Percentiles rank a stretch among this genome's conserved stretches.
Evolutionary conservation across 1,284 basidiomycete species (phyloP).

Genomic region (Chiua sp.): DNA sequence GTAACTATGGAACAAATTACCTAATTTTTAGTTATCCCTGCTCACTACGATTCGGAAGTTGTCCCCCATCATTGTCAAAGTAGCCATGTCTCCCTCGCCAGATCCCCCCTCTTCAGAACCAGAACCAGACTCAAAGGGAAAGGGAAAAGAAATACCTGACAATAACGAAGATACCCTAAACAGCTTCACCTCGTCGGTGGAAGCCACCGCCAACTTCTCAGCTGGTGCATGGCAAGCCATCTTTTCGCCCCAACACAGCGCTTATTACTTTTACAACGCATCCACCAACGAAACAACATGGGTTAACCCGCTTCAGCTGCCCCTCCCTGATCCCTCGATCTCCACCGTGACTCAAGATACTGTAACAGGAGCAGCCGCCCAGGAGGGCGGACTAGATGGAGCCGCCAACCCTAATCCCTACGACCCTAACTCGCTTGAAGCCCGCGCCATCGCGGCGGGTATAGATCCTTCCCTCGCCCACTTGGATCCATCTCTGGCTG

Average conservation of each 20-base stretch:
- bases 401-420: slow-evolving; percentile 20
- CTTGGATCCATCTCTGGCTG: slow-evolving; percentile 72
- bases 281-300: slow-evolving; percentile 86
- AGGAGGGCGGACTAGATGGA: slow-evolving; percentile 3
- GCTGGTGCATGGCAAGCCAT: slow-evolving; percentile 81
- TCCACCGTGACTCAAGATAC: slow-evolving; percentile 13
- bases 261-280: slow-evolving; percentile 90
- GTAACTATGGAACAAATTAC: neutral
- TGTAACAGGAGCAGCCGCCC: neutral
- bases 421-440: slow-evolving; percentile 53
- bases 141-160: slow-evolving; percentile 5
- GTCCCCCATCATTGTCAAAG: neutral
- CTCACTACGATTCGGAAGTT: neutral
- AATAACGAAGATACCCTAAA: slow-evolving; percentile 2
- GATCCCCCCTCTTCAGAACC: slow-evolving; percentile 5
- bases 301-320: slow-evolving; percentile 76
- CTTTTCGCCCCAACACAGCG: slow-evolving; percentile 79
- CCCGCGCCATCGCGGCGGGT: slow-evolving; percentile 72
- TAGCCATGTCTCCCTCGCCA: slow-evolving; percentile 15
- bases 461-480: slow-evolving; percentile 87
- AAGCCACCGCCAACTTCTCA: slow-evolving; percentile 20
- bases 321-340: slow-evolving; percentile 30
- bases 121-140: slow-evolving; percentile 1
- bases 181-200: slow-evolving; percentile 12
- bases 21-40: neutral